Evolutionary conservation across 768 basidiomycete genomes (phyloP).

Genomic region (Brasilioporus rufonigricans): DNA sequence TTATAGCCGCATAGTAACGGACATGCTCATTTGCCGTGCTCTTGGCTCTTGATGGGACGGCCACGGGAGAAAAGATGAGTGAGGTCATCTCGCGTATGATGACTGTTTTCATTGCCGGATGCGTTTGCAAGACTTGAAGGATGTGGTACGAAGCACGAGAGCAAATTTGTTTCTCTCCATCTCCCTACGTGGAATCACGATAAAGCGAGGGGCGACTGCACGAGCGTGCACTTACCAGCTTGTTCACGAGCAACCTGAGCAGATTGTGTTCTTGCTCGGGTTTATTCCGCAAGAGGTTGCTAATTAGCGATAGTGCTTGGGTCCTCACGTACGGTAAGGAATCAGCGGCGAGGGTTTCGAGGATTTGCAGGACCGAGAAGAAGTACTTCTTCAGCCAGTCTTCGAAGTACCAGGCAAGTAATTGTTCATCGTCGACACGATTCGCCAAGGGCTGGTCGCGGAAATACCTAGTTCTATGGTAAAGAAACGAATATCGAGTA

Average conservation of each 20-base stretch:
- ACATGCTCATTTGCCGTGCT: conserved; percentile 61
- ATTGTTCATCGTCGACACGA: conserved; percentile 65
- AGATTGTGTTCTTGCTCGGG: conserved; percentile 99
- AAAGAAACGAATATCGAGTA: neutral
- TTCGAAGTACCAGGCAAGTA: conserved; percentile 89
- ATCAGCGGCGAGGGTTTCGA: conserved; percentile 85
- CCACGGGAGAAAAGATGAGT: conserved; percentile 50
- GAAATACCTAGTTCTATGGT: conserved; percentile 64
- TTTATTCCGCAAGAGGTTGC: conserved; percentile 79
- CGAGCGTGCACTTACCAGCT: conserved; percentile 57
- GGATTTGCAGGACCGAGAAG: conserved; percentile 84
- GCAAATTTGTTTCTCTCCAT: conserved; percentile 82
- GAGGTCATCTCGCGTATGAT: conserved; percentile 84
- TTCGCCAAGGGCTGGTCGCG: conserved; percentile 80
- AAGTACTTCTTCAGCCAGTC: conserved; percentile 98
- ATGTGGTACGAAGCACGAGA: conserved; percentile 89
- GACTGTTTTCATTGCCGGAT: conserved; percentile 90
- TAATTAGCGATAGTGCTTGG: conserved; percentile 75
- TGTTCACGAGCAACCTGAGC: conserved; percentile 88
- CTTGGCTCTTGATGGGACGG: conserved; percentile 22
- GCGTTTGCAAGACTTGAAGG: conserved; percentile 83
- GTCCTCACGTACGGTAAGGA: conserved; percentile 85
- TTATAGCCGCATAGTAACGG: conserved; percentile 89
- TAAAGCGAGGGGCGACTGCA: neutral
- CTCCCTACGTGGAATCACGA: conserved; percentile 54